Base-by-base conservation (phyloP, 1,139 yeast species). In the Wickerhamomyces sp. region DNA sequence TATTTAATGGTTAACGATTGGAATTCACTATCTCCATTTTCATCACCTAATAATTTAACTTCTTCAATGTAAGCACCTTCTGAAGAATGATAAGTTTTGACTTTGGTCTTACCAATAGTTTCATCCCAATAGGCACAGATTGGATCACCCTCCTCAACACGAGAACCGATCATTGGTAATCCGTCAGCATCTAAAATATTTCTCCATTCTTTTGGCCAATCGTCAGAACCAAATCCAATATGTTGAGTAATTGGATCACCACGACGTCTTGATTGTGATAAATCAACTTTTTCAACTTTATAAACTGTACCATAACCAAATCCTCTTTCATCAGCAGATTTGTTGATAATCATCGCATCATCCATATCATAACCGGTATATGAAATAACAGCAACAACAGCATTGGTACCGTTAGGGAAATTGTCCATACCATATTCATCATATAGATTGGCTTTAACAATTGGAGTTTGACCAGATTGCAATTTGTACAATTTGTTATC, bases 341-440 rank as follows among this genome's bases (percentile, higher is more conserved):
- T 93, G 68, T 93, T 94, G 60, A 93, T 81, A 62, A 93, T 93
- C 99, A 93, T 93, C 64, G 99, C 99, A 69, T 93, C 99, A 72
- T 93, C 85, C 99, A 93, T 93, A 86, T 93, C 99, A 64, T 93
- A 93, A 58, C 99, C 99, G 8, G 99, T 94, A 66, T 93, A 93
- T 0, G 99, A 90, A 62, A 93, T 93, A 57, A 93, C 99, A 0
- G 99, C 99, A 52, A 93, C 99, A 48, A 93, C 96, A 4, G 99
- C 99, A 62, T 93, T 93, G 57, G 89, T 90, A 65, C 99, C 99
- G 65, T 94, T 94, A 53, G 99, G 99, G 80, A 89, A 93, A 65
- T 90, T 88, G 65, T 93, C 99, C 89, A 94, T 83, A 38, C 99
- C 99, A 61, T 91, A 94, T 42, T 90, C 95, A 63, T 94, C 99